Conservation (phyloP, 495 filamentous ascomycete species). For the Daldinia concentrica region DNA sequence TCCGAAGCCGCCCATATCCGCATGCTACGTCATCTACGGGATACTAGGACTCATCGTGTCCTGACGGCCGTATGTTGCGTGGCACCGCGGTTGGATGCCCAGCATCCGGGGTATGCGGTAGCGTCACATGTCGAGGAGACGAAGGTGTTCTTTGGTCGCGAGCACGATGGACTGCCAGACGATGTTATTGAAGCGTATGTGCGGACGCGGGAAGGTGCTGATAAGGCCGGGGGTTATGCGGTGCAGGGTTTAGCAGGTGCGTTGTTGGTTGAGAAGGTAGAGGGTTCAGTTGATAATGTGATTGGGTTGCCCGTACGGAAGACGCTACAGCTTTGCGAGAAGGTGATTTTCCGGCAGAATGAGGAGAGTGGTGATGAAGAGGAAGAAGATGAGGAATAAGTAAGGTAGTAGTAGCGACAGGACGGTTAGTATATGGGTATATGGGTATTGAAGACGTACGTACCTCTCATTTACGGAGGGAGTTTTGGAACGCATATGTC, state of each 20-base stretch:
- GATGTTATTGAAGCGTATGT: conserved; percentile 82
- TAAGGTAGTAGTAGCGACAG: background rate
- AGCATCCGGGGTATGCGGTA: conserved; percentile 84
- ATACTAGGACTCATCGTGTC: conserved; percentile 75
- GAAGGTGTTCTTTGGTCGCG: conserved; percentile 75
- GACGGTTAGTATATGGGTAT: background rate
- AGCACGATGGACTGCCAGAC: conserved; percentile 77
- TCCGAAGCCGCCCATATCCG: conserved; percentile 79
- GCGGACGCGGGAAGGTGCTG: conserved; percentile 86
- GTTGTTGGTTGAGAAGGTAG: conserved; percentile 84
- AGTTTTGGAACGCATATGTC: background rate
- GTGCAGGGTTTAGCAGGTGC: conserved; percentile 85
- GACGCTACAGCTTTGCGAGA: conserved; percentile 85
- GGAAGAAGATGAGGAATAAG: conserved; percentile 46
- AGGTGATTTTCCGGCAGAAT: conserved; percentile 68
- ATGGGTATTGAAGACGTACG: background rate
- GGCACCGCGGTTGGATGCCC: conserved; percentile 77
- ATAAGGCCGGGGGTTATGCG: conserved; percentile 97
- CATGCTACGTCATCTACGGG: conserved; percentile 83
- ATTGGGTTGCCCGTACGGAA: conserved; percentile 89
- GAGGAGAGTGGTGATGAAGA: conserved; percentile 51
- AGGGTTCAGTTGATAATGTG: conserved; percentile 93
- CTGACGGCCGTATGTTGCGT: conserved; percentile 85
- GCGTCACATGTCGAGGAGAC: conserved; percentile 89
- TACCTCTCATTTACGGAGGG: too few relatives aligned